Evolutionary conservation across 176 grass and related monocot species (phyloP), one percentile per base, ranked within the genome.

Genomic region (Zizania latifolia): DNA sequence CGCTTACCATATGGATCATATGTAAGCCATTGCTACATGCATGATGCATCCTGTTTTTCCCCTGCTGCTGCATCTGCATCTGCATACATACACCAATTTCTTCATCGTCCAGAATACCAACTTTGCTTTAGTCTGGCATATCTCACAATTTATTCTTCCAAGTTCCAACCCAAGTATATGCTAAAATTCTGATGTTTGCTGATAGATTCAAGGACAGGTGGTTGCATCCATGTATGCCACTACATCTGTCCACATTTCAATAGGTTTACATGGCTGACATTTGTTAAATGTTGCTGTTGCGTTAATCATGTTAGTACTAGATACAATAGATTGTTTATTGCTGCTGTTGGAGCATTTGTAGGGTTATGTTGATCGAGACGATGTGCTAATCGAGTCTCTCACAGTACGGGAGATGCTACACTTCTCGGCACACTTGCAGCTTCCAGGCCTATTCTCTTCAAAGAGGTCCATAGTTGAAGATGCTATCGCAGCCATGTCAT

Each of bases 321-420:
- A 29, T 64, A 59, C 40, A 5, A 3, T 23, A 10, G 30, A 74
- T 43, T 40, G 37, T 55, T 69, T 2, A 62, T n/a, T 4, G 8
- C 62, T 66, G 0, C 35, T 74, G 19, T 44, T 74, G 23, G 51
- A 71, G 0, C 45, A 37, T 58, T 40, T 90, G 74, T 61, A 97
- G 94, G 94, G 94, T 16, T 97, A 81, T 59, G 94, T 97, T 78
- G 86, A 87, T 51, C 91, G 90, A 40, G 86, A 83, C 19, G 90
- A 97, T 83, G 77, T 93, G 59, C 81, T 97, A 17, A 84, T 93
- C 2, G 81, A 97, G 28, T 93, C 88, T 74, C 88, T 97, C 57
- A 97, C 94, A 31, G 90, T 97, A 58, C 85, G 90, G 34, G 94
- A 97, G 85, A 91, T 91, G 90, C 74, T 97, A 51, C 93, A 91